Conservation (phyloP, 2,329 filamentous ascomycete species). For the Neonectria ditissima region DNA sequence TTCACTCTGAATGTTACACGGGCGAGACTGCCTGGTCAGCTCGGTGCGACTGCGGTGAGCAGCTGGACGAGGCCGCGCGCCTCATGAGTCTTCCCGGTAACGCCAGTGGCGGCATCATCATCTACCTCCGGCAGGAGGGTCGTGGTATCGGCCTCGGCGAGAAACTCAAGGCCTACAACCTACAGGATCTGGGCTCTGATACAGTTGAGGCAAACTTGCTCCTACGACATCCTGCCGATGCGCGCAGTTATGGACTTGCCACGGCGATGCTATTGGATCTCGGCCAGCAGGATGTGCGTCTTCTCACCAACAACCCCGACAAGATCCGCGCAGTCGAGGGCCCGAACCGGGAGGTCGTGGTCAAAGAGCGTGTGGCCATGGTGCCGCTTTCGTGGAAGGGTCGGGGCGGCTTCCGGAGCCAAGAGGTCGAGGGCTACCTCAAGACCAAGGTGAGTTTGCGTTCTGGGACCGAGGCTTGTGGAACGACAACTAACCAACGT, state of each 20-base stretch:
- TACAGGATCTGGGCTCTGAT: slow-evolving; percentile 96
- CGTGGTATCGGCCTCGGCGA: slow-evolving; percentile 94
- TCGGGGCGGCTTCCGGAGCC: slow-evolving; percentile 83
- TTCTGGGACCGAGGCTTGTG: no score
- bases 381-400: slow-evolving; percentile 94
- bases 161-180: slow-evolving; percentile 97
- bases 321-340: slow-evolving; percentile 96
- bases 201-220: slow-evolving; percentile 96
- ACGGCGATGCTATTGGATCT: slow-evolving; percentile 94
- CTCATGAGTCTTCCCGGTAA: slow-evolving; percentile 82
- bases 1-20: slow-evolving; percentile 98
- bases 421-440: slow-evolving; percentile 93
- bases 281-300: slow-evolving; percentile 79
- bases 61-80: slow-evolving; percentile 94
- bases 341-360: slow-evolving; percentile 85
- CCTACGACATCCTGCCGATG: slow-evolving; percentile 92
- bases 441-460: slow-evolving; percentile 82
- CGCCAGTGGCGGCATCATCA: slow-evolving; percentile 84
- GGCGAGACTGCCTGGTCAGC: slow-evolving; percentile 99
- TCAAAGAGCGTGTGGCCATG: slow-evolving; percentile 94
- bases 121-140: slow-evolving; percentile 96
- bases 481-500: slow-evolving; percentile 33
- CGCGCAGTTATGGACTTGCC: slow-evolving; percentile 93
- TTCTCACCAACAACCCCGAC: slow-evolving; percentile 97
- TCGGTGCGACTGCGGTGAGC: slow-evolving; percentile 96